phyloP scores from a whole-genome alignment of 1,284 basidiomycete species.

The Anthracocystis panici-leucophaei region DNA sequence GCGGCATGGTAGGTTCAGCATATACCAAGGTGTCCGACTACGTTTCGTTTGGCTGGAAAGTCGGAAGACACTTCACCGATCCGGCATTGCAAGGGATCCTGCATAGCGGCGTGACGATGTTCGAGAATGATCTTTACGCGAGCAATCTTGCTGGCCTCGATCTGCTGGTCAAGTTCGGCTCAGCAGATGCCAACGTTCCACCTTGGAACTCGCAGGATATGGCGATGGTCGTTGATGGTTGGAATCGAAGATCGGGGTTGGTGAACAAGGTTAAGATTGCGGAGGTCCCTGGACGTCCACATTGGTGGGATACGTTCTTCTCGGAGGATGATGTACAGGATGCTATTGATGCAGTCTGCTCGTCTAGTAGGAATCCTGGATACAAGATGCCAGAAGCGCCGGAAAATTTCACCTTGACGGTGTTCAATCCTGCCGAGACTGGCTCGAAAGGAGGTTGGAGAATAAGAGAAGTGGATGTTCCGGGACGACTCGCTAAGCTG shows the following conservation, averaged over 20 bases:
- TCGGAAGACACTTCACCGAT: constrained; percentile 78
- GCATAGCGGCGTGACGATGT: constrained; percentile 79
- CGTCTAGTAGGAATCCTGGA: constrained; percentile 19
- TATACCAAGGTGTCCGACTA: constrained; percentile 78
- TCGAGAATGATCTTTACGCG: constrained; percentile 86
- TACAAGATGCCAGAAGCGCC: constrained; percentile 31
- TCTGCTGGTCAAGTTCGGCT: constrained; percentile 81
- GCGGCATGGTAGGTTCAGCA: constrained; percentile 48
- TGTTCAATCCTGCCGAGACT: constrained; percentile 76
- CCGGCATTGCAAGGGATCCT: constrained; percentile 79
- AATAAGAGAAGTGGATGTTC: constrained; percentile 74
- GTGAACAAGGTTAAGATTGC: constrained; percentile 69
- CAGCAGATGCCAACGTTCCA: constrained; percentile 81
- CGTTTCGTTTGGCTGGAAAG: constrained; percentile 78
- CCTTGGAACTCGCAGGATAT: constrained; percentile 81
- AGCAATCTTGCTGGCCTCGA: constrained; percentile 79
- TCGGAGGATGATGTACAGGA: constrained; percentile 73
- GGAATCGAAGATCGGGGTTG: constrained; percentile 69
- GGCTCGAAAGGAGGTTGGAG: constrained; percentile 78
- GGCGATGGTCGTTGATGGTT: constrained; percentile 75
- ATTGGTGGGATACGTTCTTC: constrained; percentile 79
- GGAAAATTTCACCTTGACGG: constrained; percentile 76
- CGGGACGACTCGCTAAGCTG: constrained; percentile 72
- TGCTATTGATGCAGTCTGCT: constrained; percentile 70
- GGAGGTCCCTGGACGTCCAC: constrained; percentile 77